phyloP scores from a whole-genome alignment of 2,329 filamentous ascomycete species.

The Eutypella sp. region DNA sequence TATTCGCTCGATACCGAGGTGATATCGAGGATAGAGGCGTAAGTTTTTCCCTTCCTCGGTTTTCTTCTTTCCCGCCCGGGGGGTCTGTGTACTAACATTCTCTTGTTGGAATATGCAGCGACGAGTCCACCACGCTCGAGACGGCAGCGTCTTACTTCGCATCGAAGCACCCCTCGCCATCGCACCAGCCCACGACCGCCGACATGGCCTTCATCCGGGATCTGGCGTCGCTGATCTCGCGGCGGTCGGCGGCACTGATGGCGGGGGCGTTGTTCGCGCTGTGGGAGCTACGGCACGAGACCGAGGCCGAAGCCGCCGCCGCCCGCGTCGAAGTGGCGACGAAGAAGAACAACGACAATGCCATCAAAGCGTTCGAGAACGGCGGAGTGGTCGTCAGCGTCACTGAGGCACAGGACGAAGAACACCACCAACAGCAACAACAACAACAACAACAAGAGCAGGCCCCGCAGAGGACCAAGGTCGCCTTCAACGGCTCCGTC shows the following conservation, averaged over 20 bases:
- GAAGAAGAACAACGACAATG: neutral
- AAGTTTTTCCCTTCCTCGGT: conserved; percentile 21
- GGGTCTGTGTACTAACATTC: no score
- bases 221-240: conserved; percentile 50
- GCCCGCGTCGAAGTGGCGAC: conserved; percentile 4
- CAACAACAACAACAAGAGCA: no score
- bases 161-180: conserved; percentile 41
- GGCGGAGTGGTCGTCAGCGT: conserved; percentile 26
- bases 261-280: conserved; percentile 55
- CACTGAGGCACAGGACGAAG: conserved; percentile 41
- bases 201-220: conserved; percentile 50
- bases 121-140: conserved; percentile 37
- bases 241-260: conserved; percentile 54
- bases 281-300: conserved; percentile 51
- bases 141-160: conserved; percentile 45
- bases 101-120: conserved; percentile 31
- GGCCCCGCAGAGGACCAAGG: conserved; percentile 42
- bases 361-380: conserved; percentile 18
- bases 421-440: neutral
- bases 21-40: conserved; percentile 54
- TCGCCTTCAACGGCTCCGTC: conserved; percentile 77
- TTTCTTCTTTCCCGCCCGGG: neutral
- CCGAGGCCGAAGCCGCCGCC: conserved; percentile 33
- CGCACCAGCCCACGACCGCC: conserved; percentile 23
- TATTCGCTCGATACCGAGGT: conserved; percentile 60